A percentile compares a stretch with the other conserved stretches of the same genome.
Conservation (phyloP, 768 basidiomycete genomes). For the Boletus rubroflammeus region DNA sequence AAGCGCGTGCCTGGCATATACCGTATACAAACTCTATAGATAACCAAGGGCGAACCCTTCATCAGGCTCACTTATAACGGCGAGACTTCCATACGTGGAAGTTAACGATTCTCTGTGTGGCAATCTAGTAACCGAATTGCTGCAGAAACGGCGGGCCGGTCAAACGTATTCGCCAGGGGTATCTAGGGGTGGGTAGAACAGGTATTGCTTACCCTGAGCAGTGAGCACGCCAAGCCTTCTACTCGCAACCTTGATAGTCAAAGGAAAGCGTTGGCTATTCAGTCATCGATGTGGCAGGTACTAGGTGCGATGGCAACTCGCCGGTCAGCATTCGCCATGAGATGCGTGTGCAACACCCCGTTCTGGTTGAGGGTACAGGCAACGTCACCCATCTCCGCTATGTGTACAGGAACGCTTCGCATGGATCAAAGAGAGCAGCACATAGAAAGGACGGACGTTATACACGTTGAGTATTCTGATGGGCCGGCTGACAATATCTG, state of each 20-base stretch:
- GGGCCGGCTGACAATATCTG: constrained; percentile 14
- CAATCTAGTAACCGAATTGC: constrained; percentile 1
- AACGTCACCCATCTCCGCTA: constrained; percentile 20
- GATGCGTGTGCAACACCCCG: constrained; percentile 11
- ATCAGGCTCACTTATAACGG: constrained; percentile 10
- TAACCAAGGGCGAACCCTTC: constrained; percentile 10
- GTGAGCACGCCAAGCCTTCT: constrained; percentile 17
- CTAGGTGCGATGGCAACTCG: constrained; percentile 25
- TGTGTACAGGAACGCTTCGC: constrained; percentile 24
- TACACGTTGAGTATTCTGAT: constrained; percentile 24
- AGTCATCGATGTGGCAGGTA: constrained; percentile 17
- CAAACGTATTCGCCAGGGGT: constrained; percentile 16
- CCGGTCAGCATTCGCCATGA: constrained; percentile 15
- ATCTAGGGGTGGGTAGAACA: constrained; percentile 8
- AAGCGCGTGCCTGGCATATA: constrained; percentile 15
- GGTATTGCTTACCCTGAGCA: constrained; percentile 17
- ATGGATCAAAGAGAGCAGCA: constrained; percentile 22
- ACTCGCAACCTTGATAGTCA: constrained; percentile 16
- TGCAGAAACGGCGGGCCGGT: constrained; percentile 10
- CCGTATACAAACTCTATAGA: constrained; percentile 4
- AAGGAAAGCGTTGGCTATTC: constrained; percentile 7
- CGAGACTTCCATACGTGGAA: constrained; percentile 5
- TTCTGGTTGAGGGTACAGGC: constrained; percentile 17
- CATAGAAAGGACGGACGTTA: constrained; percentile 19
- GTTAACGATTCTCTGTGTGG: constrained; percentile 1